Conservation (phyloP, 768 basidiomycete species). For the Hygrophorus russula region DNA sequence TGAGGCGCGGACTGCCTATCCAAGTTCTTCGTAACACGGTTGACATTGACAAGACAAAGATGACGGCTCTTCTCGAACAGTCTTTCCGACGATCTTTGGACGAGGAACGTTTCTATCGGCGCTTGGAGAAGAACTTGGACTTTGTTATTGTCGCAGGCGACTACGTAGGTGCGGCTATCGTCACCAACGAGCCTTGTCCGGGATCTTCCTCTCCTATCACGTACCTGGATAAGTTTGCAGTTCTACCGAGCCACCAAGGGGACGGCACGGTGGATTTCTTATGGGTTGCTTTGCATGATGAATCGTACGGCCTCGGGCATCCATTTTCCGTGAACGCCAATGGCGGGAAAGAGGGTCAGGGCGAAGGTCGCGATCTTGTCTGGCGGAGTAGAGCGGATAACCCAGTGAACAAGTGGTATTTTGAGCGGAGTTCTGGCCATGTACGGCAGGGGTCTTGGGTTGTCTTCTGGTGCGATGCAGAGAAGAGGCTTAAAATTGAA, state of each 20-base stretch:
- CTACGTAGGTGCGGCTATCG: constrained; percentile 89
- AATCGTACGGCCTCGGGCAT: constrained; percentile 92
- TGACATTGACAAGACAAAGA: constrained; percentile 65
- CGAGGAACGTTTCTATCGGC: constrained; percentile 61
- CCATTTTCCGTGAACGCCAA: constrained; percentile 93
- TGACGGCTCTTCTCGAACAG: constrained; percentile 77
- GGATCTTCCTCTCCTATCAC: constrained; percentile 43
- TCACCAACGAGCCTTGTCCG: constrained; percentile 54
- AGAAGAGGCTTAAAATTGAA: constrained; percentile 68
- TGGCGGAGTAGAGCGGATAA: constrained; percentile 93
- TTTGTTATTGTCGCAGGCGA: constrained; percentile 92
- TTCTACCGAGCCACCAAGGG: constrained; percentile 88
- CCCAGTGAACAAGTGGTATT: constrained; percentile 99
- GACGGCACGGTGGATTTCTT: constrained; percentile 99
- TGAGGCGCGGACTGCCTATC: constrained; percentile 82
- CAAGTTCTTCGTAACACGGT: constrained; percentile 60
- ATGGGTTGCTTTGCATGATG: constrained; percentile 97
- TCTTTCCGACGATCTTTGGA: constrained; percentile 74
- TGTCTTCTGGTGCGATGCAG: constrained; percentile 97
- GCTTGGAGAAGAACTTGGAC: constrained; percentile 70
- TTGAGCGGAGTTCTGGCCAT: constrained; percentile 90
- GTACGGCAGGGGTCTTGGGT: constrained; percentile 79
- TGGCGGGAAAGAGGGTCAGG: constrained; percentile 81
- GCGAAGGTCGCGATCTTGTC: constrained; percentile 88
- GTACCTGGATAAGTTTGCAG: constrained; percentile 98